Conservation (phyloP, 257 asterid species). For the Orobanche coerulescens region DNA sequence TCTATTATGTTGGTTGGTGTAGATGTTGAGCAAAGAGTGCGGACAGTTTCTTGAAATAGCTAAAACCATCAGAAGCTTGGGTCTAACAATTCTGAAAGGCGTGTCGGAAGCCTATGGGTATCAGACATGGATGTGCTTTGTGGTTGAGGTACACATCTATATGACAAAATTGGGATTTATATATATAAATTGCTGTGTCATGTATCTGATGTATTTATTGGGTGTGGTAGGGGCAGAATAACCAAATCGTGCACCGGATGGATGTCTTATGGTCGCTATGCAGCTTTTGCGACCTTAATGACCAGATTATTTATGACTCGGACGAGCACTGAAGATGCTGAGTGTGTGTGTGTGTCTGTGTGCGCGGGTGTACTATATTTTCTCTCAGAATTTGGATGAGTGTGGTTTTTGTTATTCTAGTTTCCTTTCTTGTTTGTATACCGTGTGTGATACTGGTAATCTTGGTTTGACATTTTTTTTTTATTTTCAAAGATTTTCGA, state of each 20-base stretch:
- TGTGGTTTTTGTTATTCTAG: conserved; percentile 9
- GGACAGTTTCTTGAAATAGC: conserved; percentile 75
- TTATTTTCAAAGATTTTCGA: neutral
- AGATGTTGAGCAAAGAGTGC: conserved; percentile 76
- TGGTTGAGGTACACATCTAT: conserved; percentile 68
- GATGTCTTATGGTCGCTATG: conserved; percentile 87
- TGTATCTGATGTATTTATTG: conserved; percentile 16
- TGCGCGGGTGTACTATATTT: neutral
- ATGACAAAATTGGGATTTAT: neutral
- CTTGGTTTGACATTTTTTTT: no score
- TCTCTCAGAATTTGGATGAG: conserved; percentile 2
- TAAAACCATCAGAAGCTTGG: conserved; percentile 80
- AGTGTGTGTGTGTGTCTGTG: no score
- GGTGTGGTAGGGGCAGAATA: conserved; percentile 44
- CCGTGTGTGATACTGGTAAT: no score
- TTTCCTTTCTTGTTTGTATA: no score
- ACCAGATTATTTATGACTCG: no score
- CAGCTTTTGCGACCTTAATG: conserved; percentile 71
- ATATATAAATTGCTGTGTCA: neutral
- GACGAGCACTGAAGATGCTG: no score
- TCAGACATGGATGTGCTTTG: conserved; percentile 73
- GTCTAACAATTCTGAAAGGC: conserved; percentile 71
- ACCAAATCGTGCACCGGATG: conserved; percentile 83
- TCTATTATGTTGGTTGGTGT: conserved; percentile 23
- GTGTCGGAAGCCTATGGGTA: conserved; percentile 65